Base-by-base conservation (phyloP, 2,329 filamentous ascomycete genomes). In the Bretziella fagacearum region DNA sequence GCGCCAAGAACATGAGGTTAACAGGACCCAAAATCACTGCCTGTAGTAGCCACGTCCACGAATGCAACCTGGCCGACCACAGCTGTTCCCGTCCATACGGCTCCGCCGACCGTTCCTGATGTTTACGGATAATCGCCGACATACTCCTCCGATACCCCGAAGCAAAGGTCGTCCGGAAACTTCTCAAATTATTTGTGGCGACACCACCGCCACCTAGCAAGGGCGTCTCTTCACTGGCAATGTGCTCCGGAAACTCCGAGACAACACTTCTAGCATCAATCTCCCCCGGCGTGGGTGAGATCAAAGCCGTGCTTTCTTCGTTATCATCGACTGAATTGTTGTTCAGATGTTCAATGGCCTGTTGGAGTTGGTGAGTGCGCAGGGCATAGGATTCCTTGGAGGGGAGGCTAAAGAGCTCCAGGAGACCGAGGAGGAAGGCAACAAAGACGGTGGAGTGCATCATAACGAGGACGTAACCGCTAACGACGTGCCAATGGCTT, bases 41-140 rank as follows among this genome's bases (percentile, higher is more conserved):
- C 56, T 98, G 87, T 15, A 93, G 55, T 35, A 91, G 62, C 91
- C 91, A 98, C 15, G 82, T 78, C 81, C 82, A 95, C 37, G 71
- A 74, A 1, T 85, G 84, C 46, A 96, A 65, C 30, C 71, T 71
- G 3, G 73, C 73, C 44, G 85, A 93, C 91, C 91, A 98, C 11
- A 71, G 65, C 60, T 96, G 91, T 58, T 96, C 91, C 46, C 74
- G 65, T 10, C 73, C 73, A 57, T 79, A 86, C 0, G 69, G 63
- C 47, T 64, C 55, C 20, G 50, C 55, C 27, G 52, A 51, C 49
- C 49, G 57, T 52, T 53, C 52, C 47, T 53, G 56, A 6, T 62
- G 62, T 55, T 57, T 60, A 35, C 55, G 61, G 44, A 52, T 55
- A 48, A 55, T 59, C 50, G 49, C 59, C 2, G 62, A 59, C 23